phyloP scores from a whole-genome alignment of 2,329 filamentous ascomycete genomes.

The Scytalidium lignicola region DNA sequence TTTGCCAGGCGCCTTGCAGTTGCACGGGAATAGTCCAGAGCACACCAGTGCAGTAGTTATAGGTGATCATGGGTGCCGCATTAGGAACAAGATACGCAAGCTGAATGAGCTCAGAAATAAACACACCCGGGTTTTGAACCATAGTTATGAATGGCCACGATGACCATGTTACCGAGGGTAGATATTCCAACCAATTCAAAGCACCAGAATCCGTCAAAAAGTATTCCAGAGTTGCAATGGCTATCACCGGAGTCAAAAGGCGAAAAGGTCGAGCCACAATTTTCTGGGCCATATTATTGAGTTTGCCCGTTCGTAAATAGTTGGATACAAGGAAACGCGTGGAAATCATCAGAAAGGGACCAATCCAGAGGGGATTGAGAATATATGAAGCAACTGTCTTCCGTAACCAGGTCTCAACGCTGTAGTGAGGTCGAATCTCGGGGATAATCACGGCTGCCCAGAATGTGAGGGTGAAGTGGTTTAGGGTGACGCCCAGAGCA shows the following conservation, averaged over 20 bases:
- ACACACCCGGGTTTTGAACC: slow-evolving; percentile 36
- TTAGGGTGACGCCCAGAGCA: slow-evolving; percentile 38
- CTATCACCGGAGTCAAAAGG: slow-evolving; percentile 39
- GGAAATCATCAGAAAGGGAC: slow-evolving; percentile 43
- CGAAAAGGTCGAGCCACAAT: slow-evolving; percentile 38
- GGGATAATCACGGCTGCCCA: slow-evolving; percentile 34
- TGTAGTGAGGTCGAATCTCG: slow-evolving; percentile 31
- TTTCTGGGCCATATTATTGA: slow-evolving; percentile 38
- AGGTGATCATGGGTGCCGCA: slow-evolving; percentile 40
- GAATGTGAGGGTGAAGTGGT: slow-evolving; percentile 40
- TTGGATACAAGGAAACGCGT: slow-evolving; percentile 38
- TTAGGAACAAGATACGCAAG: slow-evolving; percentile 42
- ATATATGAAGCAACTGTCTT: slow-evolving; percentile 38
- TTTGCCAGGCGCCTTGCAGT: slow-evolving; percentile 41
- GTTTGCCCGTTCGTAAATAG: slow-evolving; percentile 37
- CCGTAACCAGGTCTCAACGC: slow-evolving; percentile 34
- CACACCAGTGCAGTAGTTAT: slow-evolving; percentile 44
- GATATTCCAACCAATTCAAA: slow-evolving; percentile 36
- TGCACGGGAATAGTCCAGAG: slow-evolving; percentile 46
- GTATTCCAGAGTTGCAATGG: slow-evolving; percentile 39
- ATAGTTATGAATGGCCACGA: slow-evolving; percentile 40
- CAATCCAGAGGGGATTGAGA: slow-evolving; percentile 41
- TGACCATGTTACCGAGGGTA: slow-evolving; percentile 41
- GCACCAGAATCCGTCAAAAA: slow-evolving; percentile 40
- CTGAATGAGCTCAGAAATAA: slow-evolving; percentile 38